phyloP scores from a whole-genome alignment of 768 basidiomycete species.

The Porphyrellus cyaneotinctus region DNA sequence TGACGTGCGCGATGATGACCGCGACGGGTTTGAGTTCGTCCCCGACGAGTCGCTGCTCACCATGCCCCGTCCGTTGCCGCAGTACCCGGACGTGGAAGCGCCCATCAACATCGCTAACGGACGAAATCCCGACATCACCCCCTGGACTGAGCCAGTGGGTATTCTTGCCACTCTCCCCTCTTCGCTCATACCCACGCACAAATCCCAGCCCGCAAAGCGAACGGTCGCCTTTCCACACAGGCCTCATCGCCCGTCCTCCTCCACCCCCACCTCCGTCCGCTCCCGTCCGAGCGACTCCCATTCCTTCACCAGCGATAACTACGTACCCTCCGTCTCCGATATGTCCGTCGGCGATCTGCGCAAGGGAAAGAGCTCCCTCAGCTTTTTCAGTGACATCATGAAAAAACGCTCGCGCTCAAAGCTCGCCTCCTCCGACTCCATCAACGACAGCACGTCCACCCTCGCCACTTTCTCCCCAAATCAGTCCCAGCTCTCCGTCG shows the following conservation, averaged over 20 bases:
- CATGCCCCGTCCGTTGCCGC: background rate
- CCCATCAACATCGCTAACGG: background rate
- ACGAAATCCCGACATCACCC: constrained; percentile 16
- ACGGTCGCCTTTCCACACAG: constrained; percentile 27
- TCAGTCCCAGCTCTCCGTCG: constrained; percentile 26
- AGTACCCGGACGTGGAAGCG: constrained; percentile 12
- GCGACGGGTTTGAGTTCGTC: constrained; percentile 11
- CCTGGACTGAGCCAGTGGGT: constrained; percentile 22
- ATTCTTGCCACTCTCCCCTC: background rate
- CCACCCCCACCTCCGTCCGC: constrained; percentile 28
- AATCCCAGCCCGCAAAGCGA: constrained; percentile 17
- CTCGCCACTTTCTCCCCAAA: constrained; percentile 40
- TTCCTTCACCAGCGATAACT: constrained; percentile 25
- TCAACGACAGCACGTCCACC: constrained; percentile 25
- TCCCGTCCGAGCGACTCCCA: constrained; percentile 30
- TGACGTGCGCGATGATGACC: background rate
- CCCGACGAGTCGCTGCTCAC: constrained; percentile 5
- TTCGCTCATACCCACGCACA: constrained; percentile 7
- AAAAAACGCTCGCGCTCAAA: constrained; percentile 39
- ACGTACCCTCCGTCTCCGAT: constrained; percentile 31
- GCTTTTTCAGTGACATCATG: constrained; percentile 38
- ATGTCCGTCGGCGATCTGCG: constrained; percentile 36
- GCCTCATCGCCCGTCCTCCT: constrained; percentile 32
- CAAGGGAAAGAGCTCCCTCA: constrained; percentile 48
- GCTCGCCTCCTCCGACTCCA: constrained; percentile 35